Evolutionary conservation across 2,329 filamentous ascomycete species (phyloP), one percentile per base, ranked within the genome.

Genomic region (Calonectria ilicicola): DNA sequence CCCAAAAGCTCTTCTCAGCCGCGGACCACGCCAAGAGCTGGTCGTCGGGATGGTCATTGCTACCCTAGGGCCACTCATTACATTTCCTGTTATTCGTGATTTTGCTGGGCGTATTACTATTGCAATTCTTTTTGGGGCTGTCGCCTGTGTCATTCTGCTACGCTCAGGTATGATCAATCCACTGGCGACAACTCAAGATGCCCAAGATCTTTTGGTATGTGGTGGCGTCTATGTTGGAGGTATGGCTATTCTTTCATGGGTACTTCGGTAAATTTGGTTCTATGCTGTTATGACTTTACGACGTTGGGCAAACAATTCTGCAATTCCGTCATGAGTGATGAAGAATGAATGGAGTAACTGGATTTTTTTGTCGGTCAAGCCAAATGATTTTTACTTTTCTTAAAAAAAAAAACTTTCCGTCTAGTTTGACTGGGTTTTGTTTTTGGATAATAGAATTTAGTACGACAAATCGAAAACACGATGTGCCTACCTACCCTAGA

Each of bases 81-180:
- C 89, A 0, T 93, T 93, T 77, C 81, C 86, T 6, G 84, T 91
- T 26, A 89, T 93, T 23, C 85, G 88, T 0, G 87, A 88, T 7
- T 91, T 92, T 72, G 79, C 88, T 0, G 89, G 88, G 2, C 86
- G 91, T n/a, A 86, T 93, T 74, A 87, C 87, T 0, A 87, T 93
- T 2, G 88, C 91, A 2, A 77, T 87, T 5, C 83, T 92, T 0
- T 87, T 91, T 0, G 88, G 86, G 0, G 82, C 86, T 0, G 86
- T 87, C 2, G 85, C 88, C 9, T 80, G 82, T 6, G 77, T 74
- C n/a, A 77, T 76, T 19, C 72, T 82, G 21, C 63, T 81, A 19
- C 79, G 82, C 68, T 80, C 81, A 0, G 80, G 78, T 21, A 32
- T 78, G 15, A 49, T 77, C 17, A 65, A 68, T 9, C 29, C 71